Base-by-base conservation (phyloP, 2,329 filamentous ascomycete genomes). In the Metarhizium sp. region DNA sequence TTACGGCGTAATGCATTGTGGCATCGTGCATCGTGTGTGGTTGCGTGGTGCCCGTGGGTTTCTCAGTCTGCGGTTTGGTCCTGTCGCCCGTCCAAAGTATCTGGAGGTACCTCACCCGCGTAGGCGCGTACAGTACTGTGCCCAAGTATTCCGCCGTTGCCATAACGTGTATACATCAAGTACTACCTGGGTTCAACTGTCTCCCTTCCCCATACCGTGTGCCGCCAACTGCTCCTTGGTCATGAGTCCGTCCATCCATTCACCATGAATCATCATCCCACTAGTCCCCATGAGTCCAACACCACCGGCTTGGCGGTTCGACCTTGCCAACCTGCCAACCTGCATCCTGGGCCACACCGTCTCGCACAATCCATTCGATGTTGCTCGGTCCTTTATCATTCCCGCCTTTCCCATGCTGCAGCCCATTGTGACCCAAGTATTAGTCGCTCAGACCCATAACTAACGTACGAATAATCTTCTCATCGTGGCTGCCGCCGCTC, bases 331-430 rank as follows among this genome's bases (percentile, higher is more conserved):
- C 25, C 25, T 25, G 25, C 25, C 25, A 25, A 25, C 25, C 25
- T 4, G 25, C 25, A 25, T 25, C 25, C 25, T 25, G 25, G 25
- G 25, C 25, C 25, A 25, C 25, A 25, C 13, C 34, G 34, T 13
- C 34, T 8, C 13, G 8, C 34, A 36, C 34, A 36, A 8, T 36
- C 34, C 7, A 13, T 8, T 36, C 13, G 13, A 36, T 13, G 8
- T 43, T n/a, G 40, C 40, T 43, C 40, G 40, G 40, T 43, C 8
- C n/a, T 53, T 53, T 42, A 56, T 53, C 46, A 36, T 45, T 47
- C 4, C 46, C 40, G 25, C 29, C 42, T 52, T 25, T 25, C 54
- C 30, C 32, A 34, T 18, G 29, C 52, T 55, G 53, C 53, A 53
- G 30, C 32, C 30, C 36, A 50, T 43, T 53, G 18, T n/a, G 42